phyloP scores from a whole-genome alignment of 208 protist species.

The Leishmania tarentolae region DNA sequence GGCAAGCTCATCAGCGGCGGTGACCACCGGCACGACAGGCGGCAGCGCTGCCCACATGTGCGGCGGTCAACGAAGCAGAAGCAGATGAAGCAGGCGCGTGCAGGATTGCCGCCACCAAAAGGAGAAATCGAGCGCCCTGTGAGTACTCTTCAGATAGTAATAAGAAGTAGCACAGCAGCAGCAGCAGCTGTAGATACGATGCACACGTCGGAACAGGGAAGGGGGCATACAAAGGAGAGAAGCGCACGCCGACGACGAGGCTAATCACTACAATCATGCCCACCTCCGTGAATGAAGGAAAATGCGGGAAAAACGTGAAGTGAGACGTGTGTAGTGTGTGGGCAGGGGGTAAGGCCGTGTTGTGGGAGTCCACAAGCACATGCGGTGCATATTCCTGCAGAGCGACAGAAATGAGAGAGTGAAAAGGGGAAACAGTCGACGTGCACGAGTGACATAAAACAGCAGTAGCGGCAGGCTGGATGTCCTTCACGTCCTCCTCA shows the following conservation, averaged over 20 bases:
- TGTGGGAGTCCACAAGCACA: background rate
- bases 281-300: too few relatives aligned
- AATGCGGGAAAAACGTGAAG: background rate
- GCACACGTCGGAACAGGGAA: background rate
- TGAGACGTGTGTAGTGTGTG: background rate
- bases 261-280: background rate
- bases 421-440: background rate
- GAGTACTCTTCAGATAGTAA: background rate
- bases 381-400: background rate
- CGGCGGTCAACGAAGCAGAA: background rate
- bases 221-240: background rate
- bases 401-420: background rate
- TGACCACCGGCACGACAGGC: constrained; percentile 15
- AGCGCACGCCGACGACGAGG: background rate
- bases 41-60: constrained; percentile 34
- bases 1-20: constrained; percentile 19
- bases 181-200: background rate
- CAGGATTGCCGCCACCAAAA: background rate
- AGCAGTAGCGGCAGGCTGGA: background rate
- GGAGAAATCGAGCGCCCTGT: background rate
- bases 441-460: background rate
- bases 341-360: background rate
- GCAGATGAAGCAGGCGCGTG: background rate
- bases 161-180: background rate
- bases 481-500: too few relatives aligned